phyloP scores from a whole-genome alignment of 2,329 filamentous ascomycete species.

The Exophiala xenobiotica region DNA sequence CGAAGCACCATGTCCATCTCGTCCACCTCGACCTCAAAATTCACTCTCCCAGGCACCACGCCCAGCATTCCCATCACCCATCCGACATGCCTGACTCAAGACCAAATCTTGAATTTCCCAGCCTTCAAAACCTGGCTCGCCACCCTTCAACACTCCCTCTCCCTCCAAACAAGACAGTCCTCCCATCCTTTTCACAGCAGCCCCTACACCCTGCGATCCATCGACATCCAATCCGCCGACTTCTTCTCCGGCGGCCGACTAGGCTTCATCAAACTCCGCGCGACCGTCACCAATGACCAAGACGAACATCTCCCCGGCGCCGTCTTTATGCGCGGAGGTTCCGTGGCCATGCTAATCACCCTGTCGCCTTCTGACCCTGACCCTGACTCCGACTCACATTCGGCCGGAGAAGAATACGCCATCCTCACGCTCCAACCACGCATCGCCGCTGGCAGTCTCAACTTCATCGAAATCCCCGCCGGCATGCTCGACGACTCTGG shows the following conservation, averaged over 20 bases:
- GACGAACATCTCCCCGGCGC: slow-evolving; percentile 56
- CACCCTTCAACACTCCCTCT: slow-evolving; percentile 50
- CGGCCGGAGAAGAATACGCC: slow-evolving; percentile 48
- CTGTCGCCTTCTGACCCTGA: slow-evolving; percentile 48
- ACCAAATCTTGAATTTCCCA: slow-evolving; percentile 45
- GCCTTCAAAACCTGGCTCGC: slow-evolving; percentile 57
- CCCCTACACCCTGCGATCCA: slow-evolving; percentile 52
- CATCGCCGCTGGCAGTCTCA: slow-evolving; percentile 55
- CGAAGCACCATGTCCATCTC: slow-evolving; percentile 2
- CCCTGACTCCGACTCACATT: slow-evolving; percentile 6
- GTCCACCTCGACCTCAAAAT: slow-evolving; percentile 13
- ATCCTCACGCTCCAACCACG: slow-evolving; percentile 59
- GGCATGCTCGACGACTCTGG: slow-evolving; percentile 60
- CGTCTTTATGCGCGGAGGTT: slow-evolving; percentile 59
- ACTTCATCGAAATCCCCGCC: slow-evolving; percentile 58
- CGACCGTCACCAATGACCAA: slow-evolving; percentile 52
- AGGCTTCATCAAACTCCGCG: slow-evolving; percentile 58
- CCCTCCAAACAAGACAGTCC: slow-evolving; percentile 42
- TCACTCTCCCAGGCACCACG: slow-evolving; percentile 17
- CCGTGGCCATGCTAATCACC: slow-evolving; percentile 58
- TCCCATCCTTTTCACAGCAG: slow-evolving; percentile 52
- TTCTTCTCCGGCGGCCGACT: slow-evolving; percentile 50
- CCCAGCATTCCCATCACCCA: slow-evolving; percentile 38
- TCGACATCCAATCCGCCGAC: slow-evolving; percentile 56
- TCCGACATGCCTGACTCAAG: slow-evolving; percentile 43